phyloP scores from a whole-genome alignment of 768 basidiomycete species.

The Sarcodon sp. region DNA sequence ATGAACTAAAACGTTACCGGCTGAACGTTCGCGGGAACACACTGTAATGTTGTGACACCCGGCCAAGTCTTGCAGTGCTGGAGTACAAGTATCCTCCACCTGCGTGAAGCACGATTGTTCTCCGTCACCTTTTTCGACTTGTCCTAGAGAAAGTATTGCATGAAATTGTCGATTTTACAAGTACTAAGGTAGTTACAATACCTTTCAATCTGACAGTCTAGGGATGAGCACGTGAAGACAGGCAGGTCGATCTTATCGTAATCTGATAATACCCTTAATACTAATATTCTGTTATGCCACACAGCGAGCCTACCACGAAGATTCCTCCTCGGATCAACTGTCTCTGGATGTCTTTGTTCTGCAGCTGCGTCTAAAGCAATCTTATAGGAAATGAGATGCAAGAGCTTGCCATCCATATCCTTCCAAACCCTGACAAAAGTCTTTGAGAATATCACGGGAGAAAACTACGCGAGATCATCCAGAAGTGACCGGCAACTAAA shows the following conservation, averaged over 20 bases:
- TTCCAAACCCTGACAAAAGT: conserved; percentile 46
- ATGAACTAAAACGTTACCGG: conserved; percentile 29
- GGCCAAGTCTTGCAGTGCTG: conserved; percentile 44
- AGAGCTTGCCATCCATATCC: conserved; percentile 37
- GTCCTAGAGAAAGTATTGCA: conserved; percentile 16
- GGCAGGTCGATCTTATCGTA: conserved; percentile 49
- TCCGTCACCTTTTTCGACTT: conserved; percentile 51
- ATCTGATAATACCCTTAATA: conserved; percentile 20
- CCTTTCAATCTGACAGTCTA: conserved; percentile 19
- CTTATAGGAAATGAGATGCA: neutral
- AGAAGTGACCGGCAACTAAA: neutral
- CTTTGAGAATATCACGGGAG: conserved; percentile 42
- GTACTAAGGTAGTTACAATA: conserved; percentile 26
- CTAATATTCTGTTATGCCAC: neutral
- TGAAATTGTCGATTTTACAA: conserved; percentile 6
- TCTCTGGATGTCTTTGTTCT: conserved; percentile 41
- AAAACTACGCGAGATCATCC: conserved; percentile 22
- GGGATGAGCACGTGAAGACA: conserved; percentile 47
- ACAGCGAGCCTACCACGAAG: conserved; percentile 26
- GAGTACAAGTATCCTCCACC: conserved; percentile 40
- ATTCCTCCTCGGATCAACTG: conserved; percentile 38
- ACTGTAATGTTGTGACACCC: conserved; percentile 38
- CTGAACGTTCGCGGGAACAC: conserved; percentile 34
- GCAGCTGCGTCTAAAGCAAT: conserved; percentile 35
- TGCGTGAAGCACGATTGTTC: conserved; percentile 41